A percentile compares a stretch with the other conserved stretches of the same genome.
These are phyloP conservation scores for Paecilomyces fulvus DNA, from an alignment of 2,329 filamentous ascomycete genomes.

Conservation along the genomic window DNA sequence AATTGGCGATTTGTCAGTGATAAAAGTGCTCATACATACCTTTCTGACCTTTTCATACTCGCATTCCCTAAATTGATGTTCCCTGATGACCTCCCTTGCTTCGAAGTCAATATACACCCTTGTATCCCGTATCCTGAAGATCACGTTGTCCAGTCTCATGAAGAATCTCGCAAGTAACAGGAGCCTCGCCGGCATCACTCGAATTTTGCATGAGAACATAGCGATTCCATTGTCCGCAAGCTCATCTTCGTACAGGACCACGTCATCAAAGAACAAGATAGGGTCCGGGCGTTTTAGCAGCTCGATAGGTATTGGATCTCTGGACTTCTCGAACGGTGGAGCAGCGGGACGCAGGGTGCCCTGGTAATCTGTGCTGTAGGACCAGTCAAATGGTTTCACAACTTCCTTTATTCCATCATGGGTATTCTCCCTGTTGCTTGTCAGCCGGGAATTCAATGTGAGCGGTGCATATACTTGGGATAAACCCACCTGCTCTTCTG, in stretches of 20 bases:
- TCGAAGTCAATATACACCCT: slow-evolving; percentile 86
- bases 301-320: slow-evolving; percentile 68
- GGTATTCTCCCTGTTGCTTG: slow-evolving; percentile 56
- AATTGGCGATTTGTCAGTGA: not conserved
- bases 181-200: slow-evolving; percentile 85
- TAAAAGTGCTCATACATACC: slow-evolving; percentile 40
- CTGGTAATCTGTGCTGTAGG: slow-evolving; percentile 80
- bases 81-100: slow-evolving; percentile 68
- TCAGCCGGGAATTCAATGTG: slow-evolving; percentile 1
- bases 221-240: slow-evolving; percentile 96
- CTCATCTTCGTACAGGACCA: slow-evolving; percentile 94
- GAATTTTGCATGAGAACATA: slow-evolving; percentile 78
- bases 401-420: slow-evolving; percentile 84
- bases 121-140: slow-evolving; percentile 82
- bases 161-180: slow-evolving; percentile 80
- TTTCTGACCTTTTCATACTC: slow-evolving; percentile 66
- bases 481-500: slow-evolving; percentile 52
- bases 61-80: slow-evolving; percentile 84
- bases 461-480: not conserved
- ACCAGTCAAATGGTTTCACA: slow-evolving; percentile 97
- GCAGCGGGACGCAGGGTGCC: slow-evolving; percentile 51
- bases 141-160: slow-evolving; percentile 83
- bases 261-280: slow-evolving; percentile 93
- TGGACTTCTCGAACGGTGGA: slow-evolving; percentile 35
- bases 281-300: slow-evolving; percentile 83